A percentile compares a stretch with the other conserved stretches of the same genome.
phyloP scores from a whole-genome alignment of 73 alveolate genomes.

The Paramecium pentaurelia region DNA sequence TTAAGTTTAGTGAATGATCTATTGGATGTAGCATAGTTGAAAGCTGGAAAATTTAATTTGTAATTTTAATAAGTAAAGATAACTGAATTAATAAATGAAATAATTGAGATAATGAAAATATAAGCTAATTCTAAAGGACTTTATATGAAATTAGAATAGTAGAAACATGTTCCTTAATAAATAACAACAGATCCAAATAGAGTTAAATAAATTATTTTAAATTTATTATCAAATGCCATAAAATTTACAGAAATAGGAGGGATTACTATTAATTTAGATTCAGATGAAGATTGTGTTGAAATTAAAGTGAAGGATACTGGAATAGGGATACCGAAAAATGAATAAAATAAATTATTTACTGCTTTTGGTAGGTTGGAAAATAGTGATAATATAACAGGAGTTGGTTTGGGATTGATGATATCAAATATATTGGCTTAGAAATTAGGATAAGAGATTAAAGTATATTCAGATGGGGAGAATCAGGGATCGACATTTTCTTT shows the following conservation, averaged over 20 bases:
- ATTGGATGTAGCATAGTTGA: conserved; percentile 45
- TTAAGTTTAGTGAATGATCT: conserved; percentile 54
- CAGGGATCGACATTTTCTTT: conserved; percentile 21
- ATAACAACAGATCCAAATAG: conserved; percentile 57
- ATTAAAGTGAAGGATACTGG: conserved; percentile 64
- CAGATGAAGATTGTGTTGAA: background rate
- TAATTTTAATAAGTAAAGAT: background rate
- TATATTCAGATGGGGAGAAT: background rate
- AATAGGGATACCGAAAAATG: conserved; percentile 60
- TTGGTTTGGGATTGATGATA: conserved; percentile 63
- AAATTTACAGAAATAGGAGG: conserved; percentile 62
- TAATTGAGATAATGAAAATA: conserved; percentile 37
- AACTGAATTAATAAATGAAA: conserved; percentile 30
- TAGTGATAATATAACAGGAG: conserved; percentile 39
- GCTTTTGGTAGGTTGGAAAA: conserved; percentile 52
- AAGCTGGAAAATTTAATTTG: conserved; percentile 58
- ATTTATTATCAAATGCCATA: conserved; percentile 60
- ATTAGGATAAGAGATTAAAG: conserved; percentile 48
- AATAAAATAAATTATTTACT: conserved; percentile 44
- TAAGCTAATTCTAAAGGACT: conserved; percentile 43
- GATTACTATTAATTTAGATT: background rate
- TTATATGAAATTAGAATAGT: background rate
- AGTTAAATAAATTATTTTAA: conserved; percentile 55
- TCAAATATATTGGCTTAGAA: conserved; percentile 50
- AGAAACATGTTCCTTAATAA: background rate